Base-by-base conservation (phyloP, 352 stramenopile genomes). In the Aphanomyces astaci region DNA sequence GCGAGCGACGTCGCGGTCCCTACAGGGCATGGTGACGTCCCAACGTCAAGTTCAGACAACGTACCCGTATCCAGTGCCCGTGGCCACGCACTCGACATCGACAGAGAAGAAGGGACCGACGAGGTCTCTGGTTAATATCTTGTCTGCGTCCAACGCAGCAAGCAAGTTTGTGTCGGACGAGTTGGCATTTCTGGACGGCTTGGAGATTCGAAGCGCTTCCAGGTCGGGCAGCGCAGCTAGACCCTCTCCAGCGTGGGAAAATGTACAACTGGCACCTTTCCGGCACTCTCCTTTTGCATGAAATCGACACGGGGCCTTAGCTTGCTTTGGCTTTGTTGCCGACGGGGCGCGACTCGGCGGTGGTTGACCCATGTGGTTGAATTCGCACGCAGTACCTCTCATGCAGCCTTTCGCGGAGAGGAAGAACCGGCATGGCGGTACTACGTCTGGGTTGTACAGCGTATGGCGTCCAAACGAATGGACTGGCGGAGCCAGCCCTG, bases 81-180 rank as follows among this genome's bases (percentile, higher is more conserved):
- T 96, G 17, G 91, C 89, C 15, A 97, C 87, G 73, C 91, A 97
- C 74, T 97, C 91, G 60, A 97, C 89, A 72, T 97, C 91, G 71
- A 97, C 96, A 10, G 88, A 90, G 62, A 92, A 96, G 72, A 96
- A 96, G 0, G 72, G 66, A n/a, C 63, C 43, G 22, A 57, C 10
- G 24, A 68, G 48, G 30, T 68, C 62, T 15, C 62, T 22, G 2
- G 62, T 68, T 17, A 68, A 19, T 17, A 68, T 28, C 30, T 25
- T 60, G 36, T 64, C 56, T 30, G 56, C 36, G 10, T 68, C 62
- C 27, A 59, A 59, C n/a, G 51, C 51, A 33, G 51, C 15, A 1
- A 59, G 51, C 51, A 59, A 59, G 24, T 59, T 59, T 9, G 51
- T 15, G n/a, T 59, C 51, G 19, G 51, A 59, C 17, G 22, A 22